Conservation (phyloP, 257 asterid species). For the Buddleja alternifolia region DNA sequence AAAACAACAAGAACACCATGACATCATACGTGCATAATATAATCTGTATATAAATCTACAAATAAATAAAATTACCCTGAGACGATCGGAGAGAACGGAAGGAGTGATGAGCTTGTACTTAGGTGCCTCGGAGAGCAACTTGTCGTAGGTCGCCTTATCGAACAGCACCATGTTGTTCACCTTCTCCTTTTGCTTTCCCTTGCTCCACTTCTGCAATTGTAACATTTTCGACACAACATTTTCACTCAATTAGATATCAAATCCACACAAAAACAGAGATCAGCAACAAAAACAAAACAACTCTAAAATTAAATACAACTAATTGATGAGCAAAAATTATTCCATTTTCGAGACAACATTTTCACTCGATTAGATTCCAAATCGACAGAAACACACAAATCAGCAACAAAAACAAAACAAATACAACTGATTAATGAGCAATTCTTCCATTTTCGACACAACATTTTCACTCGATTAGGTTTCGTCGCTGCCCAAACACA, state of each 20-base stretch:
- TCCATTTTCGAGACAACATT: no score
- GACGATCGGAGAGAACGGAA: conserved; percentile 85
- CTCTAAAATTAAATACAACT: no score
- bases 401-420: no score
- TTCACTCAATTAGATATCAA: not conserved
- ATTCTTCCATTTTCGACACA: not conserved
- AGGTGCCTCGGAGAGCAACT: conserved; percentile 80
- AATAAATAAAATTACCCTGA: conserved; percentile 54
- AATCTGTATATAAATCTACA: not conserved
- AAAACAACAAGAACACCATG: not conserved
- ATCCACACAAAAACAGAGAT: not conserved
- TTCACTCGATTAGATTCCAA: no score
- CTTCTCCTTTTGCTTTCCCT: conserved; percentile 99
- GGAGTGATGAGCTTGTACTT: conserved; percentile 96
- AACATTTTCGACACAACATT: not conserved
- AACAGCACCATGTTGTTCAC: conserved; percentile 95
- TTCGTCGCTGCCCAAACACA: no score
- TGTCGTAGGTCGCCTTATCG: conserved; percentile 84
- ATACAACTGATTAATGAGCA: no score
- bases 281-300: not conserved
- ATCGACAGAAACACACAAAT: no score
- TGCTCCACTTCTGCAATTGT: conserved; percentile 55
- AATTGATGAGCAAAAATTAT: no score
- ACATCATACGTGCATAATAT: not conserved
- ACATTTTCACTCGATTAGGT: not conserved